Evolutionary conservation across 306 rosid species (phyloP), one percentile per base, ranked within the genome.

Genomic region (Fagus crenata): DNA sequence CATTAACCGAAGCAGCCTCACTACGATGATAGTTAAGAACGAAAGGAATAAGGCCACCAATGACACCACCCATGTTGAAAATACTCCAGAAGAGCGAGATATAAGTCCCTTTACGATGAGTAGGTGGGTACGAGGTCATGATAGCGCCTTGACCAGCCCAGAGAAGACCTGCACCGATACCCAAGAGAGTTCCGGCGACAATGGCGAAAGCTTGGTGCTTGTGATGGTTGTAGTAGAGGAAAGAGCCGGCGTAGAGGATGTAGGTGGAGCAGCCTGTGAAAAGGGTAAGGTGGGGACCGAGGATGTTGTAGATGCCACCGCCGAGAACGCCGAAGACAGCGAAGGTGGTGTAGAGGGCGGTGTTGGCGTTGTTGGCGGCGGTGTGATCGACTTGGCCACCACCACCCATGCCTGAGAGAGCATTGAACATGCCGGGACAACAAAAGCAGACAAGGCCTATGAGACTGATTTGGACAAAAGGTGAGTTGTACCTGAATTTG

Each of bases 341-440:
- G 70, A 95, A 95, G 35, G 93, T 73, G 36, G 91, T 56, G 83
- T 88, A 92, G 8, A 95, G 89, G 2, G 99, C 97, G 2, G 99
- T 95, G 78, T 80, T 76, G 76, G 99, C 79, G 73, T 95, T 95
- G 87, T 95, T 88, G 31, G 96, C 82, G 14, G 90, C 99, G 0
- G 92, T 84, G 13, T 87, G 35, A 28, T 95, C 91, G 7, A 92
- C 84, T 68, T 95, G 99, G 18, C 99, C 99, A 0, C 97, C 96
- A 0, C 93, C 99, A 0, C 99, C 99, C 97, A 95, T 90, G 40
- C 99, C 97, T 1, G 92, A 81, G 39, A 95, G 92, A 28, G 97
- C 99, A 28, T 82, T 92, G 90, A 87, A 95, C 99, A 95, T 95
- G 3, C 99, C 97, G 1, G 99, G 99, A 56, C 99, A 95, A 36